A percentile compares a stretch with the other conserved stretches of the same genome.
phyloP scores from a whole-genome alignment of 495 filamentous ascomycete species.

The Aspergillus cristatus region DNA sequence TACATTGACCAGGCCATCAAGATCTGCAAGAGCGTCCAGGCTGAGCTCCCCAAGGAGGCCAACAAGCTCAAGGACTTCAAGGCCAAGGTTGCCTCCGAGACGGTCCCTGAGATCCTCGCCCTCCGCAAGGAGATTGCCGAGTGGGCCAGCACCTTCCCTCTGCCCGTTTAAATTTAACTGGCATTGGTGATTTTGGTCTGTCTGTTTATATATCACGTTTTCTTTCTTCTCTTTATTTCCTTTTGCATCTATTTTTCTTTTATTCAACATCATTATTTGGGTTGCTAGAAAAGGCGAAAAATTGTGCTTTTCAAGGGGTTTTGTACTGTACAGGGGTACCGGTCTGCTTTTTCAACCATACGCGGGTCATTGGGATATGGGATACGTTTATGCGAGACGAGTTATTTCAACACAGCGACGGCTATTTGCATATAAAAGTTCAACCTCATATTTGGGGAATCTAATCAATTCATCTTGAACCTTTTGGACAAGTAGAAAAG shows the following conservation, averaged over 20 bases:
- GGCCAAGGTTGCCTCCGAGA: conserved; percentile 71
- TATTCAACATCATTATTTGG: conserved; percentile 21
- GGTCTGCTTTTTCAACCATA: conserved; percentile 45
- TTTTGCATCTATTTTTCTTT: conserved; percentile 4
- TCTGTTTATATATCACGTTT: conserved; percentile 49
- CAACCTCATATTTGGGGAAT: neutral
- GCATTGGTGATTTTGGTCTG: conserved; percentile 33
- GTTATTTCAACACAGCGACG: conserved; percentile 26
- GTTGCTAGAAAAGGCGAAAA: conserved; percentile 7
- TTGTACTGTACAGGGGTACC: conserved; percentile 24
- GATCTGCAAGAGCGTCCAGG: conserved; percentile 78
- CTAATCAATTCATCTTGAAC: no score
- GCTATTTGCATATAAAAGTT: neutral
- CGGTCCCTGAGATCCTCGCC: conserved; percentile 66
- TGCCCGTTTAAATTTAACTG: conserved; percentile 56
- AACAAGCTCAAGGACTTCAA: conserved; percentile 99
- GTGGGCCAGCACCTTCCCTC: conserved; percentile 88
- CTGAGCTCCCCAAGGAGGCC: conserved; percentile 78
- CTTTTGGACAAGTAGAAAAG: no score
- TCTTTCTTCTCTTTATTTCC: conserved; percentile 7
- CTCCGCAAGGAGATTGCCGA: conserved; percentile 80
- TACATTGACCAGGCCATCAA: conserved; percentile 83
- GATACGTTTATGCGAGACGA: conserved; percentile 28
- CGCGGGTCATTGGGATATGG: conserved; percentile 37
- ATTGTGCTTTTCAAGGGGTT: conserved; percentile 32